phyloP scores from a whole-genome alignment of 306 rosid genomes.

The Fagus sylvatica region DNA sequence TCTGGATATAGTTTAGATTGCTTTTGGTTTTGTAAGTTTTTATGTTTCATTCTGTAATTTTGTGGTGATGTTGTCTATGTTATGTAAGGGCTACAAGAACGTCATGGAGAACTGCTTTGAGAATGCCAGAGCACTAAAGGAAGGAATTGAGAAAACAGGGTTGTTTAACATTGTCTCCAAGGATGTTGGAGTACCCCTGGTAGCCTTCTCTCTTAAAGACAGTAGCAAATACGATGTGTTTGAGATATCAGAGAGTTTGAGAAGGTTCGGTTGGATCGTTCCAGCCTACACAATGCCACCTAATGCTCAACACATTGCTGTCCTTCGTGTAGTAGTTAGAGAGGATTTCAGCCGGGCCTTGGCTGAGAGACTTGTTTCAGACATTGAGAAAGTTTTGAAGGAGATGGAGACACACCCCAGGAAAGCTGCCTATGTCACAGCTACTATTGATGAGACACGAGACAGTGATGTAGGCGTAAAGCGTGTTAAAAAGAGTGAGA shows the following conservation, averaged over 20 bases:
- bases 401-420: conserved; percentile 51
- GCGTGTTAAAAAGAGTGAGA: conserved; percentile 36
- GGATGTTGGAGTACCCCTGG: conserved; percentile 78
- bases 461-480: conserved; percentile 20
- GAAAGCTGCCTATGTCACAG: conserved; percentile 48
- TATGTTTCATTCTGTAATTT: background rate
- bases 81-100: conserved; percentile 67
- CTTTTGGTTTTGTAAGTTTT: background rate
- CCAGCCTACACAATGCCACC: conserved; percentile 94
- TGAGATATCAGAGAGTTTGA: conserved; percentile 63
- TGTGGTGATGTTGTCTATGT: background rate
- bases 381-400: conserved; percentile 60
- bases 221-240: conserved; percentile 72
- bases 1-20: background rate
- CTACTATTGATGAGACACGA: conserved; percentile 34
- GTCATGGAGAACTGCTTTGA: conserved; percentile 78
- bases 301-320: conserved; percentile 58
- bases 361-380: conserved; percentile 72
- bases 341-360: conserved; percentile 83
- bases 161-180: conserved; percentile 69
- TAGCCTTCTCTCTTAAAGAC: conserved; percentile 80
- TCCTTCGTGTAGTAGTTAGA: conserved; percentile 81
- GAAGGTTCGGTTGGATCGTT: conserved; percentile 80
- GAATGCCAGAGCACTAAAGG: conserved; percentile 49
- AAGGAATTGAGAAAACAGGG: conserved; percentile 65